Evolutionary conservation across 495 filamentous ascomycete species (phyloP).

Genomic region (Parathielavia appendiculata): DNA sequence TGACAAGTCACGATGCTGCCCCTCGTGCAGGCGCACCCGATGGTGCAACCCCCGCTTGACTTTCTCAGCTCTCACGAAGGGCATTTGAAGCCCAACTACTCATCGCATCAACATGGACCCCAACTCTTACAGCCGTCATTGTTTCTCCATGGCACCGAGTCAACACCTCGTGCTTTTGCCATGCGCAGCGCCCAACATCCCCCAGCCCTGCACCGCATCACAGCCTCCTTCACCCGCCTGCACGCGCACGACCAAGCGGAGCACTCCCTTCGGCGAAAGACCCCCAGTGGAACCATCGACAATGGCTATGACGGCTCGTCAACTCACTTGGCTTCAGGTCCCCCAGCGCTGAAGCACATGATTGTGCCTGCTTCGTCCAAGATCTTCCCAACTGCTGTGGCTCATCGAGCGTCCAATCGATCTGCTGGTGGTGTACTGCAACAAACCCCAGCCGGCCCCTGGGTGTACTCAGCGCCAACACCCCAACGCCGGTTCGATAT

Average conservation of each 20-base stretch:
- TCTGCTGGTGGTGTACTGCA: slow-evolving; percentile 14
- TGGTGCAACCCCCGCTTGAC: slow-evolving; percentile 44
- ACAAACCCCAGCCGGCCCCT: slow-evolving; percentile 15
- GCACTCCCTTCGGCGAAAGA: slow-evolving; percentile 86
- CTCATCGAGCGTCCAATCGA: slow-evolving; percentile 16
- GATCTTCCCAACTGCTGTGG: slow-evolving; percentile 34
- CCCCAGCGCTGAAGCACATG: slow-evolving; percentile 82
- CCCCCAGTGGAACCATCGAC: slow-evolving; percentile 86
- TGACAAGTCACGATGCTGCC: slow-evolving; percentile 38
- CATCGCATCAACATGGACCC: slow-evolving; percentile 26
- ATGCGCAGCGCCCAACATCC: slow-evolving; percentile 38
- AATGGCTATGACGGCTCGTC: slow-evolving; percentile 90
- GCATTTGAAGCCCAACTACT: slow-evolving; percentile 32
- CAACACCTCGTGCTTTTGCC: slow-evolving; percentile 36
- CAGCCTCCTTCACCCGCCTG: slow-evolving; percentile 31
- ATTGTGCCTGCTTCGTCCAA: slow-evolving; percentile 54
- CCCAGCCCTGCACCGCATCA: slow-evolving; percentile 30
- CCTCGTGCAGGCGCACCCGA: slow-evolving; percentile 45
- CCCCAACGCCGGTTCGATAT: slow-evolving; percentile 12
- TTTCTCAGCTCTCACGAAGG: slow-evolving; percentile 28
- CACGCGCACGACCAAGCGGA: slow-evolving; percentile 48
- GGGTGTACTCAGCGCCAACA: slow-evolving; percentile 21
- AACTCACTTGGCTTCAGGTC: slow-evolving; percentile 66
- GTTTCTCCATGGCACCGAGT: slow-evolving; percentile 16
- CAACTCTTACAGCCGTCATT: slow-evolving; percentile 19